phyloP scores from a whole-genome alignment of 306 rosid genomes.

The Comarum palustre region DNA sequence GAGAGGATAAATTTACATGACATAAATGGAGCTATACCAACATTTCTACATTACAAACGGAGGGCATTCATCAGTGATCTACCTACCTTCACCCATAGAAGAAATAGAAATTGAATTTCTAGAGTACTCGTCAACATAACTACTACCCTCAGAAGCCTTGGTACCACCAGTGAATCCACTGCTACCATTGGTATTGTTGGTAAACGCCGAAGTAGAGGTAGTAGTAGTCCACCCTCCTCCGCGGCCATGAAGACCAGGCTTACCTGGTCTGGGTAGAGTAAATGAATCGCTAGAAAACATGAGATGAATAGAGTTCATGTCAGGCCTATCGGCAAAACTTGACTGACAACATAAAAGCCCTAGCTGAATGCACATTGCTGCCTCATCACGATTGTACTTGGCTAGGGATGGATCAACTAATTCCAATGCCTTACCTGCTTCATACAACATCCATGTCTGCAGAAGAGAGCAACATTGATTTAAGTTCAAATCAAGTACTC shows the following conservation, averaged over 20 bases:
- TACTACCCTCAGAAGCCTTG: slow-evolving; percentile 51
- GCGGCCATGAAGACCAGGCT: slow-evolving; percentile 81
- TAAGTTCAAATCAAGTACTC: neutral
- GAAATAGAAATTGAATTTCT: slow-evolving; percentile 75
- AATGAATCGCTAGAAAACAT: slow-evolving; percentile 81
- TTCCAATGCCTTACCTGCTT: slow-evolving; percentile 58
- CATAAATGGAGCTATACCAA: neutral
- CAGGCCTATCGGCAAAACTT: slow-evolving; percentile 58
- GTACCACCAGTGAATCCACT: slow-evolving; percentile 39
- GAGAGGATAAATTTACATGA: slow-evolving; percentile 1
- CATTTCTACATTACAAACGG: neutral
- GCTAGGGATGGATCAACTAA: slow-evolving; percentile 48
- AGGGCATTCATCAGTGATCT: slow-evolving; percentile 30
- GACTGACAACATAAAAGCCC: slow-evolving; percentile 87
- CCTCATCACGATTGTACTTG: slow-evolving; percentile 65
- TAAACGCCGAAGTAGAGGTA: slow-evolving; percentile 44
- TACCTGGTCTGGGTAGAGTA: slow-evolving; percentile 69
- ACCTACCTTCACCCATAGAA: slow-evolving; percentile 72
- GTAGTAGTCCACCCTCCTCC: slow-evolving; percentile 55
- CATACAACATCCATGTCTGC: slow-evolving; percentile 79
- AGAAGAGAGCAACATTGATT: slow-evolving; percentile 13
- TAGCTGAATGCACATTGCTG: slow-evolving; percentile 82
- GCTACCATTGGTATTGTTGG: slow-evolving; percentile 50
- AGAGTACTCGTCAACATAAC: slow-evolving; percentile 61
- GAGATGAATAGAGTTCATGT: slow-evolving; percentile 76